Conservation (phyloP, 1,284 basidiomycete species). For the Ceratobasidium sp. region DNA sequence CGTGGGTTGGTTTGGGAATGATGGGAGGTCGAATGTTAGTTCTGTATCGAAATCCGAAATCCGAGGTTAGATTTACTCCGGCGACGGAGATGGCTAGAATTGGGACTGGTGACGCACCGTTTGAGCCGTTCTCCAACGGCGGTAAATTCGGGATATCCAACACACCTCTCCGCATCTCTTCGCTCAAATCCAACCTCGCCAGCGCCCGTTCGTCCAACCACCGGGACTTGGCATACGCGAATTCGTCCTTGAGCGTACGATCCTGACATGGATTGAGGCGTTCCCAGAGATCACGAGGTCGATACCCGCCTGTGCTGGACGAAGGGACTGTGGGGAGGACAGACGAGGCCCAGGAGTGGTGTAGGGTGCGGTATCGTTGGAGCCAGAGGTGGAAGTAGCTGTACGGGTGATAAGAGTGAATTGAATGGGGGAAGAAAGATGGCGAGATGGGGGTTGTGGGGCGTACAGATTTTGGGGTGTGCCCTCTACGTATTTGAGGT, state of each 20-base stretch:
- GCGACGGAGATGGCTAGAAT: too few relatives aligned
- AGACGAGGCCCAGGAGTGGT: constrained; percentile 29
- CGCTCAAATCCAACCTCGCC: background rate
- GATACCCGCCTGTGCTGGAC: constrained; percentile 3
- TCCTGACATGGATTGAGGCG: constrained; percentile 25
- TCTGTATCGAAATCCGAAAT: constrained; percentile 1
- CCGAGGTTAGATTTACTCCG: too few relatives aligned
- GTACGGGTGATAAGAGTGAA: background rate
- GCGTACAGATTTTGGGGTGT: constrained; percentile 45
- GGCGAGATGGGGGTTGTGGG: background rate
- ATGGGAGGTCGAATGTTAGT: constrained; percentile 24
- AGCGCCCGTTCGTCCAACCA: background rate
- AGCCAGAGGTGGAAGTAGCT: constrained; percentile 48
- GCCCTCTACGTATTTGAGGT: constrained; percentile 39
- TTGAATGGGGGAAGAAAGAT: too few relatives aligned
- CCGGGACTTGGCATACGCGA: background rate
- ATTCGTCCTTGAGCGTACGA: background rate
- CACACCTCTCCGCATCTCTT: background rate
- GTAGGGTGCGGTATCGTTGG: constrained; percentile 29
- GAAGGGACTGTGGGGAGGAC: constrained; percentile 34
- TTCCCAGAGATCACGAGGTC: constrained; percentile 31
- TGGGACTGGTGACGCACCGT: background rate
- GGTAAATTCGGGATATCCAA: background rate
- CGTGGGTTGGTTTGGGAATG: constrained; percentile 34
- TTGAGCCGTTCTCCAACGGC: background rate